These are phyloP conservation scores for Ophiorrhiza pumila DNA, from an alignment of 257 asterid genomes.

Conservation along the genomic window DNA sequence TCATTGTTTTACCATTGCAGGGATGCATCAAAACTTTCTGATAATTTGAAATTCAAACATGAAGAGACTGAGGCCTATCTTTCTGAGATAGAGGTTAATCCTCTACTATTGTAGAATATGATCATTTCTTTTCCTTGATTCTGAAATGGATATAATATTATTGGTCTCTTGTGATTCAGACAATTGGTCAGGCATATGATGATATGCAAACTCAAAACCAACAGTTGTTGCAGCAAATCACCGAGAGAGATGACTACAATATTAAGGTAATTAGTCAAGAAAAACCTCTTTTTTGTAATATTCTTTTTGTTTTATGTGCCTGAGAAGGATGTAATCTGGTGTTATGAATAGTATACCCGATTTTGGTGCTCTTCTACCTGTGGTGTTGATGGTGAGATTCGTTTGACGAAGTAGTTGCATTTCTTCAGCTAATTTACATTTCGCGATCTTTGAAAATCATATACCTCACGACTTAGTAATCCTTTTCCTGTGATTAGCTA, in stretches of 20 bases:
- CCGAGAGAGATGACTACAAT: conserved; percentile 95
- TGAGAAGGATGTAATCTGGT: not conserved
- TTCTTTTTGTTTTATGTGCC: not conserved
- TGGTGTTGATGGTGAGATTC: not conserved
- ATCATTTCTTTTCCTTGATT: not conserved
- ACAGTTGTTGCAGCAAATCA: conserved; percentile 89
- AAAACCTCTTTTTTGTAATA: not conserved
- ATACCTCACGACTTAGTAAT: not conserved
- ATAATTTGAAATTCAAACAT: conserved; percentile 65
- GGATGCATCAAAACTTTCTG: conserved; percentile 64
- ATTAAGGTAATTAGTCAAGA: conserved; percentile 54
- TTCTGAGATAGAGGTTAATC: conserved; percentile 86
- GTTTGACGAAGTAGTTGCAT: not conserved
- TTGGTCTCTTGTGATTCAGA: conserved; percentile 49
- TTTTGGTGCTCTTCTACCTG: not conserved
- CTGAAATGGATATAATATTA: conserved; percentile 8
- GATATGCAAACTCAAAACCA: conserved; percentile 98
- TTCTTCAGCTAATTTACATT: not conserved
- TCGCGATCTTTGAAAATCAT: not conserved
- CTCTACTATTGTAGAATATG: conserved; percentile 5
- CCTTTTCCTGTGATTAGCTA: not conserved
- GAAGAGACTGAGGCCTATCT: conserved; percentile 95
- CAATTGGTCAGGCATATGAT: conserved; percentile 95
- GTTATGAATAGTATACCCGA: not conserved
- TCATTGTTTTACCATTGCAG: conserved; percentile 39